Percentiles rank a stretch among this genome's conserved stretches.
Conservation (phyloP, 139 green algal species). For the Chlamydomonas eustigma region DNA sequence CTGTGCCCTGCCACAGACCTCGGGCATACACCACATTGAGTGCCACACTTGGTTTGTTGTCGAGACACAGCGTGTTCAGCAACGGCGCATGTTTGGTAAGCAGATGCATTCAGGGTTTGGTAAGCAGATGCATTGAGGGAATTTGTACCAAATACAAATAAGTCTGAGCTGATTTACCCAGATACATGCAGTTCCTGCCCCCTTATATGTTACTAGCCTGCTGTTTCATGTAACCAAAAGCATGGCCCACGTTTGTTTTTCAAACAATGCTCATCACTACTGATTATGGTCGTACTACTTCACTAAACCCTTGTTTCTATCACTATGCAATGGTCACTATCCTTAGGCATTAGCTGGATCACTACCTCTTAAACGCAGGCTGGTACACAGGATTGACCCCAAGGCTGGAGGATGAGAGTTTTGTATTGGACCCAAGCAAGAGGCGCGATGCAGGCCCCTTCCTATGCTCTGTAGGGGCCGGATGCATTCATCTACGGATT, state of each 20-base stretch:
- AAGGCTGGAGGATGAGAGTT: constrained; percentile 32
- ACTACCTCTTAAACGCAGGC: not conserved
- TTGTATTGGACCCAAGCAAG: constrained; percentile 23
- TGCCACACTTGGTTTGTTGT: not conserved
- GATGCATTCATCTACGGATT: constrained; percentile 23
- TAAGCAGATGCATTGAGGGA: too few species aligned
- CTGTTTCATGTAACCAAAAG: too few species aligned
- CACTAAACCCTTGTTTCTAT: too few species aligned
- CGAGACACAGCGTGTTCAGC: not conserved
- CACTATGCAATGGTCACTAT: too few species aligned
- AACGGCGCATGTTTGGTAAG: not conserved
- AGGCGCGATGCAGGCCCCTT: constrained; percentile 24
- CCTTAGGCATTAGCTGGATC: too few species aligned
- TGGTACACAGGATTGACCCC: constrained; percentile 26
- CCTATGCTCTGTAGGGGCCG: constrained; percentile 26
- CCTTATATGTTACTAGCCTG: too few species aligned
- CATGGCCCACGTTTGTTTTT: too few species aligned
- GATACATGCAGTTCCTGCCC: too few species aligned
- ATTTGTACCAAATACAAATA: too few species aligned
- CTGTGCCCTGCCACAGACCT: not conserved
- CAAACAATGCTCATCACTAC: too few species aligned
- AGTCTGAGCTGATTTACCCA: too few species aligned
- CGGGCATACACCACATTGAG: not conserved
- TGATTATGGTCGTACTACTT: too few species aligned
- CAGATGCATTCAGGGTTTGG: not conserved